Conservation (phyloP, 129 eudicot genomes). For the Centaurea solstitialis region DNA sequence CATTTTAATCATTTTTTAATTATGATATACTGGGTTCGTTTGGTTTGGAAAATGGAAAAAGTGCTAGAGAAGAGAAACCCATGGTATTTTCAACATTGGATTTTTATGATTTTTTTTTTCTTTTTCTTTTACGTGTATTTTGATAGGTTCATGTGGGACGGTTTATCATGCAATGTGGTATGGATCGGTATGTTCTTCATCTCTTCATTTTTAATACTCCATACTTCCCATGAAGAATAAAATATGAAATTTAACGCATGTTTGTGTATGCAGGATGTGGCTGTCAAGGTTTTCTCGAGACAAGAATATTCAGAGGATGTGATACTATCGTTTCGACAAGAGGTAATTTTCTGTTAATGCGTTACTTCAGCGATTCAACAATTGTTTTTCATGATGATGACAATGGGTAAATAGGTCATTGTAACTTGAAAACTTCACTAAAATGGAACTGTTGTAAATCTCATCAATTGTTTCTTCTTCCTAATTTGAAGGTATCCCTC, state of each 20-base stretch:
- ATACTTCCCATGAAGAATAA: background rate
- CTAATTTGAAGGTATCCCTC: constrained; percentile 69
- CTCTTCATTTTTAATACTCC: constrained; percentile 26
- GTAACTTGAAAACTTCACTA: background rate
- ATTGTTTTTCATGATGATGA: background rate
- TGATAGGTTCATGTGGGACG: constrained; percentile 95
- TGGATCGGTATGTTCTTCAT: constrained; percentile 90
- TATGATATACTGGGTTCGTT: too few relatives aligned
- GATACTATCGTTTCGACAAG: constrained; percentile 80
- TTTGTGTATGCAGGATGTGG: constrained; percentile 82
- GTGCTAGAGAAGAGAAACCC: background rate
- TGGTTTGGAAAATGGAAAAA: too few relatives aligned
- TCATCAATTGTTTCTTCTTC: background rate
- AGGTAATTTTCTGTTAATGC: constrained; percentile 44
- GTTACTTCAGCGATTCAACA: background rate
- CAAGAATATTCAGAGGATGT: constrained; percentile 94
- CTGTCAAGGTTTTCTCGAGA: constrained; percentile 92
- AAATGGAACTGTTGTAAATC: background rate
- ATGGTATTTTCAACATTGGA: background rate
- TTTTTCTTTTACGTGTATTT: background rate
- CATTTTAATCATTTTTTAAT: background rate
- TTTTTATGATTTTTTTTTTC: background rate
- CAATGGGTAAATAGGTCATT: background rate
- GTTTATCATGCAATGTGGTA: constrained; percentile 97
- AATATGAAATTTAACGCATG: background rate